Evolutionary conservation across 2,329 filamentous ascomycete species (phyloP).

Genomic region (Penicillium sp.): DNA sequence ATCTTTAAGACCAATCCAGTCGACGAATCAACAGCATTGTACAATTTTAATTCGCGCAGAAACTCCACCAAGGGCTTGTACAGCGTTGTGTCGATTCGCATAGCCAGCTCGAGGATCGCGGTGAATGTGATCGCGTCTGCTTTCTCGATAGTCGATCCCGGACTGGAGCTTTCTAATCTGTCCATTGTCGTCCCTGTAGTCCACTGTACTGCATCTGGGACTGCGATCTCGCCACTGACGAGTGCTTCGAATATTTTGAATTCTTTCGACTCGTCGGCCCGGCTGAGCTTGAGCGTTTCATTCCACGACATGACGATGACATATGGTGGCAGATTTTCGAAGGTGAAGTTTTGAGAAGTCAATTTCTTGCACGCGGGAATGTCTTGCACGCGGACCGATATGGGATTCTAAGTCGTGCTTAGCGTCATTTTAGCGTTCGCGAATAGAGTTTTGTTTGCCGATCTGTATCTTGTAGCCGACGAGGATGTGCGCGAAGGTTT

Average conservation of each 20-base stretch:
- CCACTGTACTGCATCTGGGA: constrained; percentile 5
- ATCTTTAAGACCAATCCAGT: not conserved
- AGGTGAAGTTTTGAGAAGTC: no score
- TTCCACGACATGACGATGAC: not conserved
- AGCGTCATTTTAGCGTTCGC: no score
- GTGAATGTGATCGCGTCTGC: constrained; percentile 3
- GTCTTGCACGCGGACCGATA: no score
- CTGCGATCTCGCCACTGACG: not conserved
- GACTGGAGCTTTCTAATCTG: not conserved
- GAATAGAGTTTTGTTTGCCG: no score
- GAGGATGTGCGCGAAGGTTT: no score
- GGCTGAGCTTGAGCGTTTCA: not conserved
- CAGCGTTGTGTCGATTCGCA: not conserved
- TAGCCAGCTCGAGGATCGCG: constrained; percentile 1
- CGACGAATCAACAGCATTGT: constrained; percentile 5
- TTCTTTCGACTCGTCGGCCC: not conserved
- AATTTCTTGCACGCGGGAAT: no score
- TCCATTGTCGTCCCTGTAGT: constrained; percentile 2
- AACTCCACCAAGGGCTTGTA: constrained; percentile 1
- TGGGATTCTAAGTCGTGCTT: no score
- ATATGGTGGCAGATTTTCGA: not conserved
- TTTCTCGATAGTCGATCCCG: constrained; percentile 2
- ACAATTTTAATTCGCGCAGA: constrained; percentile 1
- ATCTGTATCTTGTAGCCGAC: no score
- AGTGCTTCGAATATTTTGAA: not conserved